Base-by-base conservation (phyloP, 257 asterid species). In the Scutellaria baicalensis region DNA sequence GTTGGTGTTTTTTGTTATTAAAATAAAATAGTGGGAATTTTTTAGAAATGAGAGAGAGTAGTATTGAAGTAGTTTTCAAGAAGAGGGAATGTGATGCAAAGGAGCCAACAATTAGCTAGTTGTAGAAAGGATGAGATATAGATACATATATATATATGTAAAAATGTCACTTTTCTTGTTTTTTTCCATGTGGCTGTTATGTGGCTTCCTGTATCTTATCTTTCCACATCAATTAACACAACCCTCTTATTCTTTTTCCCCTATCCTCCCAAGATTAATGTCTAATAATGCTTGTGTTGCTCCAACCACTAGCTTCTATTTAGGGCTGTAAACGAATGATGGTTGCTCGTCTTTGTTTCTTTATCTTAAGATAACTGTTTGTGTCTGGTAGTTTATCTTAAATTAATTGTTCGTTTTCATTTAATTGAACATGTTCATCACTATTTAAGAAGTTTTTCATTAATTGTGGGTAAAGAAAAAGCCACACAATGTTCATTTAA, bases 11-110 rank as follows among this genome's bases (percentile, higher is more conserved):
- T 27, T 27, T 27, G 2, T 27, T 27, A 2, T 27, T 27, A 2
- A 27, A 1, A 27, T 27, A 2, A 27, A 27, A 27, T 27, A 2
- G 27, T 27, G 33, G 33, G 33, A 27, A 27, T 27, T 27, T 27
- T 27, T 27, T 0, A 27, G 33, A 27, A 27, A 27, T 27, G 33
- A 27, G 33, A 27, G 33, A 27, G 60, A 9, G 23, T 23, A 5
- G 60, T 54, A 5, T 54, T 31, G 55, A 48, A 27, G 58, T 20
- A 35, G 63, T 67, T 64, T 60, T 69, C 40, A 43, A 13, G 63
- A 45, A 45, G 43, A 64, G 52, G 60, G 72, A 72, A 64, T 72
- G 66, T 73, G 77, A 64, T 73, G 66, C 71, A 31, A 67, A 38
- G 54, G 66, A 44, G 57, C 47, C 52, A 43, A 44, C 33, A 36